Base-by-base conservation (phyloP, 768 basidiomycete species). In the Tylopilus plumbeoviolaceoides region DNA sequence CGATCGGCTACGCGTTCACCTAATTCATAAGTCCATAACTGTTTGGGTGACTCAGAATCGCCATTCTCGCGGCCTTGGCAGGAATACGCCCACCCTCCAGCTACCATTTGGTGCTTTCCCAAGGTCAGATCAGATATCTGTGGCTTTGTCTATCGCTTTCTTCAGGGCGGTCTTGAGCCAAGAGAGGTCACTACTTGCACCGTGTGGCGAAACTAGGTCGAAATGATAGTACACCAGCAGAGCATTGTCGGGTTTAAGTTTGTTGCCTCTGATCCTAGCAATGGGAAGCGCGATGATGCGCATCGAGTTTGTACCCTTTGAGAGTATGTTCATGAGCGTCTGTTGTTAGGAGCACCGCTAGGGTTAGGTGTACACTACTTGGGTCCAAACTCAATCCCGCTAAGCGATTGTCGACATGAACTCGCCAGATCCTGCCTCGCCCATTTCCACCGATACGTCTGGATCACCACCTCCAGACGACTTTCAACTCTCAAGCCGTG, bases 1-100 rank as follows among this genome's bases (percentile, higher is more conserved):
- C 79, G 75, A 67, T 90, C 85, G 20, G 85, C 74, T 2, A 89
- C 65, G 20, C 79, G 79, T 71, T 89, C 84, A 23, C 89, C 89
- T 36, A 76, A 70, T 57, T 78, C 70, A 63, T 82, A 87, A 12
- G 80, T 71, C 65, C 76, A 81, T 25, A 80, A 66, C 89, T 91
- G 56, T 18, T 48, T 48, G 35, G 36, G 50, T 56, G 44, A n/a
- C n/a, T n/a, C n/a, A n/a, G n/a, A 41, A 44, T 51, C 41, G 27
- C 58, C 33, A 8, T 42, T 54, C 48, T 51, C 50, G 35, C 47
- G 23, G 18, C 14, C 12, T 39, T 53, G 35, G 58, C 36, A 38
- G 20, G 53, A 50, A 45, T 41, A 50, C 14, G 71, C 78, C 7
- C 56, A 89, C 89, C 80, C 84, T 83, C 89, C 89, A 91, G 48